These are phyloP conservation scores for Naganishia friedmannii DNA, from an alignment of 768 basidiomycete species.

Conservation along the genomic window DNA sequence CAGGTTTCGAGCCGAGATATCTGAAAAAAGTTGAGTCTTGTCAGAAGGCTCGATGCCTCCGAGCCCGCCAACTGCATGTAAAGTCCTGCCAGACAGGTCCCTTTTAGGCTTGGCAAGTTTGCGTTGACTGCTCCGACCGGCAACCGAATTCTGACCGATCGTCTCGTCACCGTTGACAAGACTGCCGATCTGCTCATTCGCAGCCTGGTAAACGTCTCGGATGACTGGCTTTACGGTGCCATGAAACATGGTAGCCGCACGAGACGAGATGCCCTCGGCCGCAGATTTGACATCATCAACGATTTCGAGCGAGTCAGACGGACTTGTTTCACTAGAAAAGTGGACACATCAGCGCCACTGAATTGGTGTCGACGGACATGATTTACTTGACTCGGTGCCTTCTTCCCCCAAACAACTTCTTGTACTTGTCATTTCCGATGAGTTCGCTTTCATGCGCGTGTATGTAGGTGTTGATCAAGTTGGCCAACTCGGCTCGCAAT, in stretches of 20 bases:
- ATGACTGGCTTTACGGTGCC: not conserved
- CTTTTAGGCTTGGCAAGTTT: not conserved
- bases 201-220: not conserved
- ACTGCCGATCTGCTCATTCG: not conserved
- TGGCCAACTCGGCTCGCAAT: slow-evolving; percentile 35
- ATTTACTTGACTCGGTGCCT: slow-evolving; percentile 3
- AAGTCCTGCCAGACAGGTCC: not conserved
- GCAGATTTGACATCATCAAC: not conserved
- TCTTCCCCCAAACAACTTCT: slow-evolving; percentile 40
- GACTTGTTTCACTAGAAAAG: not conserved
- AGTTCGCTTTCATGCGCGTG: slow-evolving; percentile 38
- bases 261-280: not conserved
- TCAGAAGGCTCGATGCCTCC: not conserved
- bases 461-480: slow-evolving; percentile 39
- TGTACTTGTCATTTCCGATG: slow-evolving; percentile 37
- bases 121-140: not conserved
- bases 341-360: too few species aligned
- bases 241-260: not conserved
- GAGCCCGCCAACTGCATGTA: not conserved
- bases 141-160: not conserved
- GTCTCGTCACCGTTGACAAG: not conserved
- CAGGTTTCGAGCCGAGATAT: not conserved
- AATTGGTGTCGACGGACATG: not conserved
- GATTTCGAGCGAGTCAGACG: slow-evolving; percentile 13
- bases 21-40: slow-evolving; percentile 3